Base-by-base conservation (phyloP, 2,329 filamentous ascomycete genomes). In the Aureobasidium sp. region DNA sequence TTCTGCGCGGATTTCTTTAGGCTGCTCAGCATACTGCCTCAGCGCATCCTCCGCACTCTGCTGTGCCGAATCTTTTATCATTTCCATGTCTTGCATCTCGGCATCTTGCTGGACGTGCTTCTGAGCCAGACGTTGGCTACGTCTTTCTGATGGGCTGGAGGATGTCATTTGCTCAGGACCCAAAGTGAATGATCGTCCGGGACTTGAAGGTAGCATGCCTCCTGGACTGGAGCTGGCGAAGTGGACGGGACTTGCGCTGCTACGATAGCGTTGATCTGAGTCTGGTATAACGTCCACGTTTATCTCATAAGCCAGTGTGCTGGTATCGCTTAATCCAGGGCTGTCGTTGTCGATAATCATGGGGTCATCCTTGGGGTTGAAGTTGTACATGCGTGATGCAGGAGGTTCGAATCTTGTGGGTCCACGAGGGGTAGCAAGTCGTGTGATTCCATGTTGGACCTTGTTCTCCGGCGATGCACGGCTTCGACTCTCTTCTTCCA, bases 1-100 rank as follows among this genome's bases (percentile, higher is more conserved):
- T 10, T 69, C 68, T 50, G 73, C 70, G 8, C 81, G 74, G 37
- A 71, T 68, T 25, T 79, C 75, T 16, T 72, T 69, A 29, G 72
- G 68, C 50, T 76, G 76, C 41, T 69, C 67, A 1, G 72, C 72
- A 62, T 78, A 80, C 61, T 62, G 65, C 37, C 34, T 21, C 21
- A 59, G 36, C 5, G 32, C 57, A 9, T 41, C 10, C 13, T 64
- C 37, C 71, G 29, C 45, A 25, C 5, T 8, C 34, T 41, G 57
- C 13, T 49, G 39, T 1, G 27, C 3, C 3, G 45, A 14, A 42
- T 27, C 14, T 25, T 36, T 16, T 21, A 45, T 39, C 42, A 39
- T 58, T 7, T 41, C 53, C 30, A 57, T 21, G 25, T 57, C 41
- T 34, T 55, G 37, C 39, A 55, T 32, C 6, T 42, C 51, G n/a